Base-by-base conservation (phyloP, 2,329 filamentous ascomycete species). In the Penicillium corylophilum region DNA sequence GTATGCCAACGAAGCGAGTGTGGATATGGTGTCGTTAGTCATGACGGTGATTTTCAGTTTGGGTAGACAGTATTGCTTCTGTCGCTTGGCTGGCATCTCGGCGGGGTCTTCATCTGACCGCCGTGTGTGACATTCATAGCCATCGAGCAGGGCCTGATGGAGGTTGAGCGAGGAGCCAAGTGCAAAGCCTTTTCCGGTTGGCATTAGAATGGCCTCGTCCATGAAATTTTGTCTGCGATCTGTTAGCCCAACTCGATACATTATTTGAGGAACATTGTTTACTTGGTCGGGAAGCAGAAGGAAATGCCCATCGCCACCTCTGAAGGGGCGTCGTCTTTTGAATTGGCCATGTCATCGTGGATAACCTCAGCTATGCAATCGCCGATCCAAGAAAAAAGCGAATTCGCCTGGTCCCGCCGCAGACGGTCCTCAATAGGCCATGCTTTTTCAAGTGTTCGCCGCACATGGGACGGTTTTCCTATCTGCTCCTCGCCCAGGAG, bases 21-120 rank as follows among this genome's bases (percentile, higher is more conserved):
- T 91, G 2, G 88, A 85, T 6, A 91, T 87, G 0, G 88, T 84
- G 63, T 92, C 88, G 65, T 92, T 92, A 38, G 87, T 82, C 60
- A 92, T 90, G 51, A 87, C 88, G 3, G 82, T 79, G 40, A 91
- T 84, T 45, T 78, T 79, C 56, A 92, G 81, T 7, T 73, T 77
- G 0, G 88, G 88, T 8, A 90, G 74, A 53, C 63, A 57, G 54
- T 59, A 63, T 39, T 64, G 50, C 51, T 65, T 62, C 50, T 65
- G 60, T 59, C 69, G 57, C 54, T 71, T 63, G 45, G 55, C 45
- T 28, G 59, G 50, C 52, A 62, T 51, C 56, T 64, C 33, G 41
- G 38, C 47, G 33, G 43, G 26, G 53, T 60, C 46, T 5, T 56
- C 56, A 44, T 71, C 66, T 1, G 70, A 56, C 5, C 60, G 54